These are phyloP conservation scores for maize (Zea mays) DNA, from an alignment of 176 grass and related monocot species.

Conservation along the genomic window DNA sequence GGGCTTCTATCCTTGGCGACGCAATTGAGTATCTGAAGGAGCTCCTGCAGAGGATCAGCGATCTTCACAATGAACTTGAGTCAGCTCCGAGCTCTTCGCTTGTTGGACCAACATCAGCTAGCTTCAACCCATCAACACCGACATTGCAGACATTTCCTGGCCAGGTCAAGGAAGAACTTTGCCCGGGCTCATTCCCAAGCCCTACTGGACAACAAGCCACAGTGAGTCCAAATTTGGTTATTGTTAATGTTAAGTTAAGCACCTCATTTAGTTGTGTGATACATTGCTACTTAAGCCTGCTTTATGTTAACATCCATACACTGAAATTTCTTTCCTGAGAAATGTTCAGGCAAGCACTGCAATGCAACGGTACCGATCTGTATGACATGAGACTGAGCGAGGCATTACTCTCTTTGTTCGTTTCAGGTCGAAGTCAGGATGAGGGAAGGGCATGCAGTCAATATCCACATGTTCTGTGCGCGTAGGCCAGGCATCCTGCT, in stretches of 20 bases:
- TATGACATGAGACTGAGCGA: not conserved
- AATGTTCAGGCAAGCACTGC: not conserved
- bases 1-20: constrained; percentile 70
- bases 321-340: not conserved
- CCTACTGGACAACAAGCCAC: constrained; percentile 58
- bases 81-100: constrained; percentile 61
- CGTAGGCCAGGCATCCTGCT: constrained; percentile 60
- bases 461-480: constrained; percentile 94
- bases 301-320: not conserved
- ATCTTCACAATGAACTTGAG: constrained; percentile 76
- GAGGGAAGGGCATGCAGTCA: constrained; percentile 64
- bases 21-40: constrained; percentile 92
- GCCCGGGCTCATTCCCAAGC: constrained; percentile 53
- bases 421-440: constrained; percentile 75
- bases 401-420: not conserved
- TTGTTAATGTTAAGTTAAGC: constrained; percentile 3
- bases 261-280: not conserved
- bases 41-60: constrained; percentile 68
- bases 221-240: constrained; percentile 46
- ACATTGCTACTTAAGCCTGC: not conserved
- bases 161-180: constrained; percentile 65
- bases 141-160: constrained; percentile 58
- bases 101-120: constrained; percentile 41
- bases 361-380: not conserved
- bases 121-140: constrained; percentile 66